Conservation (phyloP, 2,329 filamentous ascomycete genomes). For the Parastagonospora avenae region DNA sequence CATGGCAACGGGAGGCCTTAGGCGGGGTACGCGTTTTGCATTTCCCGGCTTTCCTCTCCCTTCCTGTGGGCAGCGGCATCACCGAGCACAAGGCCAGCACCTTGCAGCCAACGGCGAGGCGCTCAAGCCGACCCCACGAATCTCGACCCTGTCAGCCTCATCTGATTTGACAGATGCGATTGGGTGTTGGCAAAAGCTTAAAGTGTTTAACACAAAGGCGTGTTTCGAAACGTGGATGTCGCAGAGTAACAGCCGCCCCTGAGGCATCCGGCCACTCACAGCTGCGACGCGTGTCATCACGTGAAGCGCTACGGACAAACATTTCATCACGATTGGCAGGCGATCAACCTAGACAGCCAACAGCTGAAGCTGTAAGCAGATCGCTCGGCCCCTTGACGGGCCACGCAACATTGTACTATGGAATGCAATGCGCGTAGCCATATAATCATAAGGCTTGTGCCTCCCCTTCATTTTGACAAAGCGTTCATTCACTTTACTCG, state of each 20-base stretch:
- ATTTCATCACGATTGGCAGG: slow-evolving; percentile 15
- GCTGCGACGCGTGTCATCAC: slow-evolving; percentile 9
- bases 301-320: slow-evolving; percentile 5
- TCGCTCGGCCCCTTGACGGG: neutral
- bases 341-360: neutral
- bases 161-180: slow-evolving; percentile 4
- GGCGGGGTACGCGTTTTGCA: neutral
- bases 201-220: slow-evolving; percentile 5
- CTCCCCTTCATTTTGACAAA: slow-evolving; percentile 10
- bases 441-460: slow-evolving; percentile 8
- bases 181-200: slow-evolving; percentile 25
- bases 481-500: slow-evolving; percentile 15
- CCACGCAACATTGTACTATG: neutral
- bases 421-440: slow-evolving; percentile 10
- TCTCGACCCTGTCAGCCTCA: neutral
- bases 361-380: neutral
- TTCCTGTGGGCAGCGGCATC: neutral
- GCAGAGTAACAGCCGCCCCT: neutral
- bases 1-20: neutral
- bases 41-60: neutral
- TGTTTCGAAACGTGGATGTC: slow-evolving; percentile 29
- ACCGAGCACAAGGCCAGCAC: neutral
- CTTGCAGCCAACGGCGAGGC: too few species aligned
- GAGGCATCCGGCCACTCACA: slow-evolving; percentile 21
- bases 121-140: neutral